Evolutionary conservation across 768 basidiomycete genomes (phyloP), one percentile per base, ranked within the genome.

Genomic region (Lactifluus hygrophoroides): DNA sequence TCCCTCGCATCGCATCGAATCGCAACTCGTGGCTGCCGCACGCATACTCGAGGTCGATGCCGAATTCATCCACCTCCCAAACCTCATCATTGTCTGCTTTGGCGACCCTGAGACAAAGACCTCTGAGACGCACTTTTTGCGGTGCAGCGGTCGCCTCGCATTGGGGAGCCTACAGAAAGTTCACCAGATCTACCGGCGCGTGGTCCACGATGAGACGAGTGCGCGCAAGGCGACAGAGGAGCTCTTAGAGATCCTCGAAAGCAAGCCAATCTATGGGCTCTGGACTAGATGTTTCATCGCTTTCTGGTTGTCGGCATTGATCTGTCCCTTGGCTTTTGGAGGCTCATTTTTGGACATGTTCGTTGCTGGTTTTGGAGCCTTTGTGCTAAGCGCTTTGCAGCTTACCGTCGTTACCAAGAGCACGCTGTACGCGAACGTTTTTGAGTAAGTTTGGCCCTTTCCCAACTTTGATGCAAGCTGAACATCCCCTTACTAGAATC

Each of bases 1-100:
- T 17, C 92, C 93, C 0, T 92, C 90, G 23, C 94, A 97, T 73
- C 84, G 94, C 32, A 89, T 97, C 59, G 93, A 95, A 71, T 86
- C 91, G 2, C 94, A 96, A 69, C 82, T 97, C 38, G 77, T 87
- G 32, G 88, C 93, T 10, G 90, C 90, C 8, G 90, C 94, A 0
- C 80, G 85, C 16, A 92, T 94, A 52, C 83, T 97, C 17, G 92
- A 94, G 66, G 82, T 96, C 54, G 85, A 91, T 69, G 90, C 91
- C 45, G 90, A 94, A 69, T 94, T 94, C 68, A 87, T 95, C 40
- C 88, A 94, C 71, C 74, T 90, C 14, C 90, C 88, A 23, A 80
- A 78, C 17, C 79, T 90, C 62, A 86, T 90, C 64, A 88, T 96
- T 54, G 87, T 86, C 63, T 91, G 89, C 40, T 95, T 95, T 68